These are phyloP conservation scores for Forsythia suspensa DNA, from an alignment of 257 asterid genomes.

Conservation along the genomic window DNA sequence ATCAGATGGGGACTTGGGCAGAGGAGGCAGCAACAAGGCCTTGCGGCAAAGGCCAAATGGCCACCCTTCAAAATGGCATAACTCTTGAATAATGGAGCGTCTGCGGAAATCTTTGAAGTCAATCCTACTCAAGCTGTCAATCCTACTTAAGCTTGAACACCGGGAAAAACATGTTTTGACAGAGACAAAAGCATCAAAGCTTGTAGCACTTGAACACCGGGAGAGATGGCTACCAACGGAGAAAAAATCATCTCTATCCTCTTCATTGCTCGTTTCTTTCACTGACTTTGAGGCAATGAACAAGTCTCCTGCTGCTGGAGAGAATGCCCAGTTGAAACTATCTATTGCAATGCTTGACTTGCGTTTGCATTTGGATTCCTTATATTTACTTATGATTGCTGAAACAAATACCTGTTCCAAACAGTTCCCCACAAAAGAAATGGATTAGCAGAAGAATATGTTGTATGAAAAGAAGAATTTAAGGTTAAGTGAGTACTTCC, in stretches of 20 bases:
- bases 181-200: conserved; percentile 48
- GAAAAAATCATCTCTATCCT: conserved; percentile 35
- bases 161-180: conserved; percentile 62
- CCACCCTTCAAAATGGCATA: conserved; percentile 71
- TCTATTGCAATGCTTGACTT: conserved; percentile 31
- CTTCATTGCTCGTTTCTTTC: conserved; percentile 20
- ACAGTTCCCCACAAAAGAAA: background rate
- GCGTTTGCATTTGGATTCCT: conserved; percentile 60
- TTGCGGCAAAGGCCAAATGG: conserved; percentile 79
- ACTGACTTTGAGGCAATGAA: conserved; percentile 14
- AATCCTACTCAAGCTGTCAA: conserved; percentile 55
- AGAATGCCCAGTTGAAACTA: conserved; percentile 48
- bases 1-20: conserved; percentile 78
- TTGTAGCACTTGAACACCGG: conserved; percentile 54
- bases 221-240: conserved; percentile 47
- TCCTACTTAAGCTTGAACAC: conserved; percentile 59
- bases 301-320: conserved; percentile 44
- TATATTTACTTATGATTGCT: conserved; percentile 60
- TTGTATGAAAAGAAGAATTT: background rate
- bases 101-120: conserved; percentile 40
- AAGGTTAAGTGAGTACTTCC: conserved; percentile 41
- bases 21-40: conserved; percentile 71
- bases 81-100: conserved; percentile 43
- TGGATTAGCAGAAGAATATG: conserved; percentile 7
- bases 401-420: conserved; percentile 70